phyloP scores from a whole-genome alignment of 768 basidiomycete species.

The Macrolepiota fuliginosa region DNA sequence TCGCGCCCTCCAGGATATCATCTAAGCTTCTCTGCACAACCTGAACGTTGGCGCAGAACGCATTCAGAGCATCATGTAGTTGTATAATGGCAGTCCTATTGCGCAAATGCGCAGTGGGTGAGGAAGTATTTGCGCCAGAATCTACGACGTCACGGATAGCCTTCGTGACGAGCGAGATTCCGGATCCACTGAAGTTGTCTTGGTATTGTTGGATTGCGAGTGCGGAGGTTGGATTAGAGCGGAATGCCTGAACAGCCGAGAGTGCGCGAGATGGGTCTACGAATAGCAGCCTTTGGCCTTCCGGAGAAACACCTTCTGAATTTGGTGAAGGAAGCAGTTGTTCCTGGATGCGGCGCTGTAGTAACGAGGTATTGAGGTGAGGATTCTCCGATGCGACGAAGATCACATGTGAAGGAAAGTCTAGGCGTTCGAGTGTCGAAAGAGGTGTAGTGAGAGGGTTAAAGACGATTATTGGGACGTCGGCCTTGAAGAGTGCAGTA shows the following conservation, averaged over 20 bases:
- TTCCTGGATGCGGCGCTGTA: constrained; percentile 14
- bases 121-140: constrained; percentile 5
- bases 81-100: constrained; percentile 36
- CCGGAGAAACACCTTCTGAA: constrained; percentile 13
- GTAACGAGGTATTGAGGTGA: constrained; percentile 13
- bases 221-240: constrained; percentile 41
- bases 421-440: constrained; percentile 26
- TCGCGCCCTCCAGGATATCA: constrained; percentile 29
- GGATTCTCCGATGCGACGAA: constrained; percentile 32
- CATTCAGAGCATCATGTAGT: constrained; percentile 36
- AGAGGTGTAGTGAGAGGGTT: constrained; percentile 58
- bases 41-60: constrained; percentile 30
- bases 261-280: constrained; percentile 62
- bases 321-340: constrained; percentile 20
- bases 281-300: constrained; percentile 32
- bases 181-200: constrained; percentile 56
- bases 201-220: constrained; percentile 63
- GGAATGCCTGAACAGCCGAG: constrained; percentile 47
- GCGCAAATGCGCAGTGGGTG: constrained; percentile 25
- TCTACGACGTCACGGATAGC: constrained; percentile 28
- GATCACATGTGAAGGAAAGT: constrained; percentile 42
- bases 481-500: constrained; percentile 40
- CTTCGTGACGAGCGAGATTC: constrained; percentile 47
- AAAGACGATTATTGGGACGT: constrained; percentile 61
- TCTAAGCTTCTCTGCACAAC: constrained; percentile 32